A percentile compares a stretch with the other conserved stretches of the same genome.
Conservation (phyloP, 2,329 filamentous ascomycete genomes). For the Monilinia fructigena region DNA sequence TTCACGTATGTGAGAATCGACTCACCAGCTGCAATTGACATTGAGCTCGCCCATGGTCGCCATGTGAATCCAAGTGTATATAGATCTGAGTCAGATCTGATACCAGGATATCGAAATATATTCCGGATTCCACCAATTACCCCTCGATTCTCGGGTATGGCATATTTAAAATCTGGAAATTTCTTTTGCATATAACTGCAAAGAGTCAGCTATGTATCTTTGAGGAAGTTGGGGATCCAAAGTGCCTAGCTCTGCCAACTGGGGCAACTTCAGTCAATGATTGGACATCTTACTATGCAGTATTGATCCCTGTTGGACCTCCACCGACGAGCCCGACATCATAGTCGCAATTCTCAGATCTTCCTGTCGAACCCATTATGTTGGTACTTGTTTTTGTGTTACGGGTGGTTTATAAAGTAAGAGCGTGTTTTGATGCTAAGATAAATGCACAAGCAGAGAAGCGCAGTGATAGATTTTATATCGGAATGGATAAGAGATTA, state of each 20-base stretch:
- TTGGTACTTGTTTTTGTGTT: background rate
- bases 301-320: slow-evolving; percentile 73
- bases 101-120: slow-evolving; percentile 73
- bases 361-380: slow-evolving; percentile 28
- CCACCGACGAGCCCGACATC: slow-evolving; percentile 69
- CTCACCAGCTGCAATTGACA: slow-evolving; percentile 51
- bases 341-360: slow-evolving; percentile 27
- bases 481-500: background rate
- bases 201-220: background rate
- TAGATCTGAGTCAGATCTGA: slow-evolving; percentile 62
- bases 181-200: slow-evolving; percentile 55
- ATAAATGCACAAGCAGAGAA: background rate
- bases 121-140: slow-evolving; percentile 76
- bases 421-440: background rate
- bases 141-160: slow-evolving; percentile 66
- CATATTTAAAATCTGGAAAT: slow-evolving; percentile 55
- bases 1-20: slow-evolving; percentile 56
- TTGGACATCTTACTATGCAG: slow-evolving; percentile 51
- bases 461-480: background rate
- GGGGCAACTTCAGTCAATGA: background rate
- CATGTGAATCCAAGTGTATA: slow-evolving; percentile 66
- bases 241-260: too few species aligned
- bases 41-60: slow-evolving; percentile 61
- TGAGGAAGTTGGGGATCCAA: background rate
- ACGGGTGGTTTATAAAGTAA: background rate